Base-by-base conservation (phyloP, 169 alveolate genomes). In the Theileria orientalis region DNA sequence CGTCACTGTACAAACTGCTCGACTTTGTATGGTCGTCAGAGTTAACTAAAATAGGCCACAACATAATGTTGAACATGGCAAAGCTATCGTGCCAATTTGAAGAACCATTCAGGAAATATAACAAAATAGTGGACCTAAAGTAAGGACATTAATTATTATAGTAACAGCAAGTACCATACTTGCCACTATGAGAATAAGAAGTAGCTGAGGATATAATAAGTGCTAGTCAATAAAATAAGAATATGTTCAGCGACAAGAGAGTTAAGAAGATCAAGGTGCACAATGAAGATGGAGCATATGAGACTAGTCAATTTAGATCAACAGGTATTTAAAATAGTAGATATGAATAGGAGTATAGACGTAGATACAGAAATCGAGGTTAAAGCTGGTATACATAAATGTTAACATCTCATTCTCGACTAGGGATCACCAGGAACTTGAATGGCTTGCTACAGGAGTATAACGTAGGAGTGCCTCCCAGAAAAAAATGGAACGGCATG, bases 361-460 rank as follows among this genome's bases (percentile, higher is more conserved):
- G 16, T 5, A 37, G 44, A 37, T 7, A 37, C 5, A 27, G 9
- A 5, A 27, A 51, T 59, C 11, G 19, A 61, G 19, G 1, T 42
- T 8, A 0, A 8, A 75, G n/a, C n/a, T n/a, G n/a, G n/a, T n/a
- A n/a, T n/a, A n/a, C n/a, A n/a, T n/a, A n/a, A n/a, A n/a, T n/a
- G n/a, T n/a, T n/a, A n/a, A n/a, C n/a, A n/a, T n/a, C n/a, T n/a
- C n/a, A n/a, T n/a, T n/a, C n/a, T n/a, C n/a, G n/a, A n/a, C n/a
- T n/a, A 70, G 87, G 87, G 0, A 8, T 70, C 6, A 61, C 76
- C 11, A 71, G 33, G 46, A 79, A 27, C 16, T 51, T 79, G 21
- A 64, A 21, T 16, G 87, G 87, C 23, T 54, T 79, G 11, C 35
- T 79, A 41, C 87, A 79, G 71, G 87, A 79, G 76, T 79, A 37